Percentiles rank a stretch among this genome's conserved stretches.
Conservation (phyloP, 345 rosid genomes). For the Salix purpurea region DNA sequence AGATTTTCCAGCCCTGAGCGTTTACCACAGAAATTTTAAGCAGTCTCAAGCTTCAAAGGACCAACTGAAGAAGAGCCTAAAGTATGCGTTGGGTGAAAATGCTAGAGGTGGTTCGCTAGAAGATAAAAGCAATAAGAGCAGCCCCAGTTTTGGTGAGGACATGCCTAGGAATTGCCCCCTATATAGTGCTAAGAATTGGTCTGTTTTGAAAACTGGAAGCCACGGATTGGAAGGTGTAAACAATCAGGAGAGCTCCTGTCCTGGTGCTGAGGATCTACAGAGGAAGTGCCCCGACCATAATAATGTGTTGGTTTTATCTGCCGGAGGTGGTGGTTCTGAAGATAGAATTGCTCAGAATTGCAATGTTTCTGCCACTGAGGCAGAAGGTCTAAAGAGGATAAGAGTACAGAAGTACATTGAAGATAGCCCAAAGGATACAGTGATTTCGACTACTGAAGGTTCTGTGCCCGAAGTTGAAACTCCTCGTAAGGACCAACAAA, state of each 20-base stretch:
- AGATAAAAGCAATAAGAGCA: not conserved
- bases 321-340: not conserved
- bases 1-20: not conserved
- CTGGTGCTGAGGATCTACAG: not conserved
- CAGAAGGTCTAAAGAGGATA: not conserved
- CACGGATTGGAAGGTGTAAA: not conserved
- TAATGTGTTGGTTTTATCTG: not conserved
- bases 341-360: not conserved
- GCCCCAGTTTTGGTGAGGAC: not conserved
- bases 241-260: not conserved
- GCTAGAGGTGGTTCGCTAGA: not conserved
- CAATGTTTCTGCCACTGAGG: not conserved
- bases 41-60: not conserved
- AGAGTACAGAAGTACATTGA: not conserved
- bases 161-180: no score
- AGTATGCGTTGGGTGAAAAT: not conserved
- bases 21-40: not conserved
- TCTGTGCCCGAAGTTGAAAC: not conserved
- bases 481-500: not conserved
- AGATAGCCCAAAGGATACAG: not conserved
- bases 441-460: not conserved
- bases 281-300: not conserved
- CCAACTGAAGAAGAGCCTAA: slow-evolving; percentile 4
- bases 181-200: no score
- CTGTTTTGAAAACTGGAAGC: not conserved